Conservation (phyloP, 805 yeast species). For the Suhomyces xylopsoci region DNA sequence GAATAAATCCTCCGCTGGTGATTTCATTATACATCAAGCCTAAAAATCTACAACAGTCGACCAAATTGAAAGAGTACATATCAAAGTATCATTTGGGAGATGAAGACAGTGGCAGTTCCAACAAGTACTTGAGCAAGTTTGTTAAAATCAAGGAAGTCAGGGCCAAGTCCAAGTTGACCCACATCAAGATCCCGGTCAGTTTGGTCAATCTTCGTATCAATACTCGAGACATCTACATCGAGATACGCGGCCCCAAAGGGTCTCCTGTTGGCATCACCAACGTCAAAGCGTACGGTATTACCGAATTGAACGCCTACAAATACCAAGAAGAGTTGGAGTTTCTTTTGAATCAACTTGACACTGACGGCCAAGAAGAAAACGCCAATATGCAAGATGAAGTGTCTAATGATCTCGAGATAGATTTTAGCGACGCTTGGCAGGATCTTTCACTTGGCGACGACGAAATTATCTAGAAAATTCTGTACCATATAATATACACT, state of each 20-base stretch:
- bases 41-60: constrained; percentile 14
- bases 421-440: not conserved
- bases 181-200: constrained; percentile 32
- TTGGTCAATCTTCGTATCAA: constrained; percentile 32
- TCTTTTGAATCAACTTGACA: constrained; percentile 10
- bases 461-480: not conserved
- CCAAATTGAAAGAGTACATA: constrained; percentile 17
- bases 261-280: constrained; percentile 13
- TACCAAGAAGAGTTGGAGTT: constrained; percentile 21
- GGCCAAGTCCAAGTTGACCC: constrained; percentile 16
- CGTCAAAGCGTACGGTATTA: constrained; percentile 30
- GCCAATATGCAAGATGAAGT: not conserved
- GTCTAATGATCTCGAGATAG: not conserved
- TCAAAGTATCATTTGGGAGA: not conserved
- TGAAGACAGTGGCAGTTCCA: constrained; percentile 5
- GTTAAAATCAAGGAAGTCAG: constrained; percentile 26
- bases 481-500: not conserved
- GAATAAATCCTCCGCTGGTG: constrained; percentile 13
- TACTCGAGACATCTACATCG: constrained; percentile 31
- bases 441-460: not conserved
- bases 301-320: constrained; percentile 23
- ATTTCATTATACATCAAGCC: constrained; percentile 33
- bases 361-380: not conserved
- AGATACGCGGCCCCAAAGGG: constrained; percentile 13
- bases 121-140: constrained; percentile 30